Evolutionary conservation across 1,139 yeast species (phyloP).

Genomic region (Pichia sp.): DNA sequence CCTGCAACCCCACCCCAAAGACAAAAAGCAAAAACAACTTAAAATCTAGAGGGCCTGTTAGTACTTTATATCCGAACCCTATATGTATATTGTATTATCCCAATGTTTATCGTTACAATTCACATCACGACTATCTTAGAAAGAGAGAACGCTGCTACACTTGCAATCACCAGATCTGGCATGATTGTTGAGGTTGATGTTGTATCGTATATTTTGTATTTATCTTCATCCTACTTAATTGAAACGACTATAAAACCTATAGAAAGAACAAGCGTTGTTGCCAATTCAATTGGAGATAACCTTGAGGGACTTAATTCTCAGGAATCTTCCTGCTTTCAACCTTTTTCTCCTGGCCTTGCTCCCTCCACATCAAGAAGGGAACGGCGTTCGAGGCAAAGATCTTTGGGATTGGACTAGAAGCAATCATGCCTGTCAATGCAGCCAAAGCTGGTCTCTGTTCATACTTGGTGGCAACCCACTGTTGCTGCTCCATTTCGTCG

Average conservation of each 20-base stretch:
- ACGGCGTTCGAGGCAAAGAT: conserved; percentile 57
- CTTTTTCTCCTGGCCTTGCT: conserved; percentile 27
- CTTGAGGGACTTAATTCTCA: no score
- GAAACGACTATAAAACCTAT: background rate
- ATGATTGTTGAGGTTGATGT: no score
- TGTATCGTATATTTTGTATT: background rate
- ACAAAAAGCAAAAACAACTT: background rate
- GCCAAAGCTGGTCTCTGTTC: conserved; percentile 55
- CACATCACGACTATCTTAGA: background rate
- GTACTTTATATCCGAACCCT: background rate
- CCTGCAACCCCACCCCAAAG: no score
- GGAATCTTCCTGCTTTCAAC: conserved; percentile 13
- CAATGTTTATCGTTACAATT: background rate
- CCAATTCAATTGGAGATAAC: no score
- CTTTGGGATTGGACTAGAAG: conserved; percentile 58
- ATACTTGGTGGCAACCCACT: conserved; percentile 39
- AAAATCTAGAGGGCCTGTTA: background rate
- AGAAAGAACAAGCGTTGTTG: no score
- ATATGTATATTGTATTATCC: background rate
- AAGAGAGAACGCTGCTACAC: background rate
- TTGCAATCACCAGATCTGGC: no score
- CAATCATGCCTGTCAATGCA: conserved; percentile 55
- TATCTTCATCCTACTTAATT: background rate
- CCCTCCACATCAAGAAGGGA: conserved; percentile 46
- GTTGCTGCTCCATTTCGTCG: conserved; percentile 43